These are phyloP conservation scores for Arxiozyma telluris DNA, from an alignment of 1,139 yeast species.

Conservation along the genomic window DNA sequence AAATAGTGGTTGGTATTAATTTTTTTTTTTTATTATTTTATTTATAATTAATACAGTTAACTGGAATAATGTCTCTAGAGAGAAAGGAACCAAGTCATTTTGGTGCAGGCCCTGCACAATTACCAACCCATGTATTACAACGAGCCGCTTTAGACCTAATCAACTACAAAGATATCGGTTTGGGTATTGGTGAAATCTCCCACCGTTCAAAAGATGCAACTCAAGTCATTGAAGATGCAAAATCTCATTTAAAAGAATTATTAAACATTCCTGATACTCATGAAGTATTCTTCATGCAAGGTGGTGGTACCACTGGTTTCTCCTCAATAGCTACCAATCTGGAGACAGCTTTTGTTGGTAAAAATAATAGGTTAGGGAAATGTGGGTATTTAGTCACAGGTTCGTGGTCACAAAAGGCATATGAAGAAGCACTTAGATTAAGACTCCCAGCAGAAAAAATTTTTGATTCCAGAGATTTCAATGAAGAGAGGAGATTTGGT, in stretches of 20 bases:
- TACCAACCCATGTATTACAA: conserved; percentile 75
- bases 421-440: conserved; percentile 75
- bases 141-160: conserved; percentile 81
- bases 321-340: conserved; percentile 80
- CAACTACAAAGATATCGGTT: conserved; percentile 55
- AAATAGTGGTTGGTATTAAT: neutral
- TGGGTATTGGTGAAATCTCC: conserved; percentile 92
- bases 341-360: conserved; percentile 59
- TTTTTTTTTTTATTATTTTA: no score
- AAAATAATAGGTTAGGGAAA: conserved; percentile 61
- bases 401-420: conserved; percentile 82
- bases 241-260: conserved; percentile 52
- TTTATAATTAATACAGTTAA: neutral
- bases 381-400: conserved; percentile 91
- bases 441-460: conserved; percentile 70
- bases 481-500: conserved; percentile 46
- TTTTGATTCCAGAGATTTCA: conserved; percentile 48
- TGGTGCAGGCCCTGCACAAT: conserved; percentile 95
- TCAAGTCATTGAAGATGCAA: conserved; percentile 67
- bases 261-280: conserved; percentile 80
- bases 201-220: conserved; percentile 85
- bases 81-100: conserved; percentile 77
- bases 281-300: conserved; percentile 90
- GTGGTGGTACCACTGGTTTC: conserved; percentile 96
- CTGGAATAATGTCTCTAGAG: conserved; percentile 32